phyloP scores from a whole-genome alignment of 106 monocot species.

The Allium sativum region DNA sequence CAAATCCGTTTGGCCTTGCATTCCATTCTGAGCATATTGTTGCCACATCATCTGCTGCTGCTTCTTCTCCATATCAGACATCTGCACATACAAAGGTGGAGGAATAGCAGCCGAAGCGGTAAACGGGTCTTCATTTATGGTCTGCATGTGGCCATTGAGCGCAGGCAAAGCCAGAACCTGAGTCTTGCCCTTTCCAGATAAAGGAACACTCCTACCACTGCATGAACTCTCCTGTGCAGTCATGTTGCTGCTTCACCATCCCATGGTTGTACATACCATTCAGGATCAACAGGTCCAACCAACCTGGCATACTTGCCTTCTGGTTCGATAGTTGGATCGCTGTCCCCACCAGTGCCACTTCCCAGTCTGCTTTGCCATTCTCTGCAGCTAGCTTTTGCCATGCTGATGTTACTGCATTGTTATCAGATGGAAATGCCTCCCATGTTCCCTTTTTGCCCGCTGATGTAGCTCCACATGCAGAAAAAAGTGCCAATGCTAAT shows the following conservation, averaged over 20 bases:
- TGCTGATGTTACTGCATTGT: constrained; percentile 41
- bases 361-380: constrained; percentile 65
- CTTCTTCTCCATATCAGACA: constrained; percentile 86
- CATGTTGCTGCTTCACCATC: constrained; percentile 52
- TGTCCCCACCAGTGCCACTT: constrained; percentile 64
- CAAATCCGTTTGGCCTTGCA: constrained; percentile 59
- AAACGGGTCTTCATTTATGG: constrained; percentile 59
- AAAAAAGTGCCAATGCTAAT: constrained; percentile 76
- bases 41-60: constrained; percentile 76
- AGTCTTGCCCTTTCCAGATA: constrained; percentile 18
- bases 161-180: constrained; percentile 69
- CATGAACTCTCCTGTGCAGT: constrained; percentile 29
- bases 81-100: constrained; percentile 79
- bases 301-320: constrained; percentile 57
- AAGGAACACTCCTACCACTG: constrained; percentile 70
- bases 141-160: constrained; percentile 52
- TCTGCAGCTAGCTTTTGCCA: constrained; percentile 78
- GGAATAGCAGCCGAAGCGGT: constrained; percentile 52
- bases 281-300: constrained; percentile 57
- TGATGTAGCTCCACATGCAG: constrained; percentile 7
- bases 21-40: constrained; percentile 52
- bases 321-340: constrained; percentile 68
- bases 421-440: constrained; percentile 39
- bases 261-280: constrained; percentile 88
- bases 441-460: constrained; percentile 18